Evolutionary conservation across 2,329 filamentous ascomycete genomes (phyloP), one percentile per base, ranked within the genome.

Genomic region (Fusarium fracticaudum): DNA sequence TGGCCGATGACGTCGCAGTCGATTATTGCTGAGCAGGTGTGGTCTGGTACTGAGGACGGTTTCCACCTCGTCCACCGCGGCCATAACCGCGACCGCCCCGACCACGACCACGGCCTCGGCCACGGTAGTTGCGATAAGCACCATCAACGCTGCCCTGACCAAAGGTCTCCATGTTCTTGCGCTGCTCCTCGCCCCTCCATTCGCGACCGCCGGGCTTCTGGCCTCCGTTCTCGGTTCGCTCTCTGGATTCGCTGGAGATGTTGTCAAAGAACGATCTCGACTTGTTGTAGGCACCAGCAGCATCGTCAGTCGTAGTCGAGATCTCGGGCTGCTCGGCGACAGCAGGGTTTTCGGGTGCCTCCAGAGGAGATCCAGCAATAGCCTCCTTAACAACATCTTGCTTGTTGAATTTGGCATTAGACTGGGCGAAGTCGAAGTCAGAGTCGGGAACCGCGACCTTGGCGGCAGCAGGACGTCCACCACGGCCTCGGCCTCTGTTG

Each of bases 91-190:
- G 80, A 38, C 86, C 83, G 33, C 86, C 85, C 33, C 85, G 80
- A 33, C 92, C 91, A 55, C 93, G 89, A 29, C 94, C 93, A 65
- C 95, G 91, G 41, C 93, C 93, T 48, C 94, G 90, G 37, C 94
- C 94, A 59, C 95, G 92, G 83, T 91, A 96, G 73, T 93, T 92
- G 70, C 93, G 90, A 81, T 91, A 93, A 22, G 91, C 89, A 58
- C 91, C 92, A 77, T 99, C 96, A 29, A 99, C 95, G 76, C 95
- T 98, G 60, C 95, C 95, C 82, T 98, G 95, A 14, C 96, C 96
- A 77, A 99, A 99, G 0, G 96, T 99, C 85, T 99, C 96, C 80
- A 99, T 93, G 81, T 98, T 98, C 85, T 94, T 95, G 82, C 92
- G 94, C 81, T 97, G 94, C 82, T 98, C 96, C 82, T 98, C 95